Evolutionary conservation across 176 grass and related monocot genomes (phyloP).

Genomic region (Avena eriantha): DNA sequence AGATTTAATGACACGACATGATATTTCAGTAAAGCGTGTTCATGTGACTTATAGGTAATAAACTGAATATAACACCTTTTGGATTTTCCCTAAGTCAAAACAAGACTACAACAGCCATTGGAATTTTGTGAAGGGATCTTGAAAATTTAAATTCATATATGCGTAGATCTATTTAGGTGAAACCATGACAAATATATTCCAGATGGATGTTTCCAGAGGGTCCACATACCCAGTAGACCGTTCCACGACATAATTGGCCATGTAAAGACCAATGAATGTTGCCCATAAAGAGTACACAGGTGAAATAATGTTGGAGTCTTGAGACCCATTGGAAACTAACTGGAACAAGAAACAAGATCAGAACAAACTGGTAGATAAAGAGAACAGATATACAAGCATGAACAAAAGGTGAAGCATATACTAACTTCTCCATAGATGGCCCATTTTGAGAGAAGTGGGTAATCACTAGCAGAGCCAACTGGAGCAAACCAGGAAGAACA

Average conservation of each 20-base stretch:
- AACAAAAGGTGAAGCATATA: constrained; percentile 19
- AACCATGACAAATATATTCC: neutral
- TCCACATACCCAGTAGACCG: constrained; percentile 86
- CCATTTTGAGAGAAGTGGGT: constrained; percentile 97
- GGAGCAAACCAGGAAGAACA: constrained; percentile 97
- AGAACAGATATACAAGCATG: neutral
- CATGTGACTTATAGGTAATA: constrained; percentile 24
- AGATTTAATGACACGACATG: constrained; percentile 8
- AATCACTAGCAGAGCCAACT: constrained; percentile 91
- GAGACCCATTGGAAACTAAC: constrained; percentile 80
- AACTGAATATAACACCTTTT: constrained; percentile 23
- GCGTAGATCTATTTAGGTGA: constrained; percentile 22
- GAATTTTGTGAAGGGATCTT: neutral
- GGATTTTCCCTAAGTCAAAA: neutral
- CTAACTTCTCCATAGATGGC: constrained; percentile 93
- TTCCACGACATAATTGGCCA: constrained; percentile 96
- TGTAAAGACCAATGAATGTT: constrained; percentile 94
- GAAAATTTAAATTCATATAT: neutral
- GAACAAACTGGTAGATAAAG: constrained; percentile 2
- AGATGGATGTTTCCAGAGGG: constrained; percentile 35
- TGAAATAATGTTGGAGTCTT: constrained; percentile 79
- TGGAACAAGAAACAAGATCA: constrained; percentile 57
- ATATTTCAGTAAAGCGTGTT: constrained; percentile 17
- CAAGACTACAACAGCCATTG: neutral
- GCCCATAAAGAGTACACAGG: constrained; percentile 96